Evolutionary conservation across 805 yeast species (phyloP), one percentile per base, ranked within the genome.

Genomic region (Candida coleopterorum): DNA sequence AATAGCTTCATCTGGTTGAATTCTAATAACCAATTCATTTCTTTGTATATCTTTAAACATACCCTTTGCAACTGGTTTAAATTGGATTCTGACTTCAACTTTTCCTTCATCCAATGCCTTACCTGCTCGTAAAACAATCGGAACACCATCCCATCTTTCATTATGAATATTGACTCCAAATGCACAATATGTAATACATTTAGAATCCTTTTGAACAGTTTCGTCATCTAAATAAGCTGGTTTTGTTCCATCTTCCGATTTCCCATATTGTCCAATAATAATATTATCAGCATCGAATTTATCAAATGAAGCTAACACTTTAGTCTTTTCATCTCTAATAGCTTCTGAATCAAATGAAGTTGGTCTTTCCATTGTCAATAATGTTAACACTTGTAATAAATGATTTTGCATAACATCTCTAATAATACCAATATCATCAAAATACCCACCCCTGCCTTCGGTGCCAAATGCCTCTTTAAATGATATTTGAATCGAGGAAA

Each of bases 321-420:
- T 83, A 43, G 93, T 98, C 65, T 93, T 93, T 62, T 89, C 97
- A 62, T 93, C 97, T 60, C 98, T 80, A 42, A 93, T 79, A 27
- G 90, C 81, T 68, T 93, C 97, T 2, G 97, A 88, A 50, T 81
- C 85, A 49, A 83, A 84, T n/a, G 89, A 75, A 17, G 76, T 81
- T 11, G 98, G 98, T 60, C 96, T 78, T 59, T 93, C 97, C 96
- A 93, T 90, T 37, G 96, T 85, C 42, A 90, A 68, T 38, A 93
- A 62, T 5, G 97, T 89, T 56, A 93, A 68, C 16, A 90, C 94
- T 69, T 93, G 98, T 55, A 90, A 72, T 51, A 93, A 64, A 67
- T 93, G 98, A 73, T 93, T 93, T 70, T 93, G 98, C 87, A 93
- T 90, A 32, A 93, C 97, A 57, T 93, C 98, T 62, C 98, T 79